Conservation (phyloP, 345 rosid species). For the Raphanus sativus region DNA sequence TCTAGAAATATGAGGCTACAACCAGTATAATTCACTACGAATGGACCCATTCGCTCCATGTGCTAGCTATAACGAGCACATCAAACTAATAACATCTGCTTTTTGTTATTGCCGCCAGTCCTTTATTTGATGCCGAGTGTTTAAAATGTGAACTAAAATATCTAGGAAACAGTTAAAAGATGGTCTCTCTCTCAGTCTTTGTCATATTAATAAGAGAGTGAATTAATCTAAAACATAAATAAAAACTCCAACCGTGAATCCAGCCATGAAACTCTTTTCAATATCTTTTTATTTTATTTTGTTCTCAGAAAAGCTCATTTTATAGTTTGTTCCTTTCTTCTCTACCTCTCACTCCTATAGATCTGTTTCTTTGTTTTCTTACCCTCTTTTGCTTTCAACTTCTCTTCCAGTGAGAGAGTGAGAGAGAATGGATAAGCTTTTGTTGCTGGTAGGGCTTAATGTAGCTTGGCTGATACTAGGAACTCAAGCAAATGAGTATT, state of each 20-base stretch:
- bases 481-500: constrained; percentile 45
- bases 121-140: constrained; percentile 18
- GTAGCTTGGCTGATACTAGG: constrained; percentile 34
- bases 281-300: background rate
- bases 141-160: constrained; percentile 36
- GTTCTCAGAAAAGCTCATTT: constrained; percentile 22
- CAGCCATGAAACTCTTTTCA: constrained; percentile 34
- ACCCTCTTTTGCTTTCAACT: constrained; percentile 21
- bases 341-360: constrained; percentile 17
- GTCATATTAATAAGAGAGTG: constrained; percentile 16
- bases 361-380: constrained; percentile 6
- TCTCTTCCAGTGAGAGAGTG: constrained; percentile 14
- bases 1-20: background rate
- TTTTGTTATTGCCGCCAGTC: constrained; percentile 9
- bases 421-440: constrained; percentile 44
- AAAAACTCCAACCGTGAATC: constrained; percentile 34
- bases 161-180: constrained; percentile 5
- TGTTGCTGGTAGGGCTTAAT: constrained; percentile 39
- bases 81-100: constrained; percentile 18
- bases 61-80: constrained; percentile 15
- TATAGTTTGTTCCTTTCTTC: constrained; percentile 36
- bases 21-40: constrained; percentile 12
- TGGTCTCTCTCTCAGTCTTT: constrained; percentile 30
- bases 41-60: constrained; percentile 34
- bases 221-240: background rate